Percentiles rank a stretch among this genome's conserved stretches.
Conservation (phyloP, 75 land plant species). For the Sequoia sempervirens region DNA sequence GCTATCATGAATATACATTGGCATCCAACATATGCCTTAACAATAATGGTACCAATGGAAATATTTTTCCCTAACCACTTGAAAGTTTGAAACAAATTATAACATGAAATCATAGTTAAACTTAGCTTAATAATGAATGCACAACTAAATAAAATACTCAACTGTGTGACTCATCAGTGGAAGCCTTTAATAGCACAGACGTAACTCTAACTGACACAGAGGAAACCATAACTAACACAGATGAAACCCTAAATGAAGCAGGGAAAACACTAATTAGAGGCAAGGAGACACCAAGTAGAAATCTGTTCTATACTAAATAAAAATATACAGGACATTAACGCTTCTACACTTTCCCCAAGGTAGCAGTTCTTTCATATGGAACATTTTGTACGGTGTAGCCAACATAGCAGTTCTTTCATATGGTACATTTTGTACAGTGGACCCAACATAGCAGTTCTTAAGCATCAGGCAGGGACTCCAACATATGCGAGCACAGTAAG, state of each 20-base stretch:
- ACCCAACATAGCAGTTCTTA: too few relatives aligned
- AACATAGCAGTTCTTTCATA: too few relatives aligned
- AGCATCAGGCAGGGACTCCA: background rate
- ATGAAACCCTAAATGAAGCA: background rate
- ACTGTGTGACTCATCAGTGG: background rate
- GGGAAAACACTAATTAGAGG: background rate
- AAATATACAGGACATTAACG: background rate
- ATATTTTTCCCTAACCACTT: background rate
- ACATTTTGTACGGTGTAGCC: too few relatives aligned
- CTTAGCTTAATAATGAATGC: background rate
- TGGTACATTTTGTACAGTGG: too few relatives aligned
- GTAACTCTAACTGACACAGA: background rate
- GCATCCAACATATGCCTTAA: too few relatives aligned
- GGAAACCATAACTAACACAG: background rate
- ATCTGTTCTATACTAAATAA: background rate
- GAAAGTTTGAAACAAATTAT: background rate
- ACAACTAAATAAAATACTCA: background rate
- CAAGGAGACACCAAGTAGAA: too few relatives aligned
- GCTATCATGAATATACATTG: background rate
- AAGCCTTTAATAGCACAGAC: background rate
- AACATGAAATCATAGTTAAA: background rate
- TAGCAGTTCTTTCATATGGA: too few relatives aligned
- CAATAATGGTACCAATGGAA: background rate
- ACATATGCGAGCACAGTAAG: background rate
- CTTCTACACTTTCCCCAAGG: background rate